Percentiles rank a stretch among this genome's conserved stretches.
Evolutionary conservation across 768 basidiomycete genomes (phyloP).

Genomic region (Tricholoma sp.): DNA sequence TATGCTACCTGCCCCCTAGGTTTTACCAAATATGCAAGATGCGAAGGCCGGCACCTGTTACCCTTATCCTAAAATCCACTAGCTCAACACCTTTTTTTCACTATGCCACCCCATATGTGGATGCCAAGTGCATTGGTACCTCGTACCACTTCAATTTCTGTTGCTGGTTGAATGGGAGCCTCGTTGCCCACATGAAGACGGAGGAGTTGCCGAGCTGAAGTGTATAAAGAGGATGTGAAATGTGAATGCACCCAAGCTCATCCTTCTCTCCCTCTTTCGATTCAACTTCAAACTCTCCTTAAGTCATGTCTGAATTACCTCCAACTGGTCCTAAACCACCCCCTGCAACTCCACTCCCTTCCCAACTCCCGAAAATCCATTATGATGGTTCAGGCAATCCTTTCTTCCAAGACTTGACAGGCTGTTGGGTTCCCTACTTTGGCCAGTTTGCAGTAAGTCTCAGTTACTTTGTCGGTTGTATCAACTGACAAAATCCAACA

Average conservation of each 20-base stretch:
- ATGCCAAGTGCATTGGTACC: background rate
- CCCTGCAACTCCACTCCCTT: background rate
- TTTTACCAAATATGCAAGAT: background rate
- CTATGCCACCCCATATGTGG: background rate
- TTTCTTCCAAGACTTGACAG: background rate
- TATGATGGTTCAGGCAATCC: slow-evolving; percentile 1
- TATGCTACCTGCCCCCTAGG: background rate
- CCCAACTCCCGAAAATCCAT: background rate
- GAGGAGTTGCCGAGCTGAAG: background rate
- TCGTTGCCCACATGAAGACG: background rate
- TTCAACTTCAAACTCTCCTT: background rate
- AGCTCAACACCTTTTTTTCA: background rate
- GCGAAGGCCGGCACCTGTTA: background rate
- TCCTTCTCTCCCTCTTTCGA: background rate
- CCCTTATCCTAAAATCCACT: background rate
- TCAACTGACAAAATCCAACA: background rate
- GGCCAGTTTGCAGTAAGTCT: slow-evolving; percentile 1
- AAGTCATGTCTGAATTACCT: background rate
- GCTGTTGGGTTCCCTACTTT: slow-evolving; percentile 1
- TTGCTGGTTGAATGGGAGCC: background rate
- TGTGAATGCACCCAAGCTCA: background rate
- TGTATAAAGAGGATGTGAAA: background rate
- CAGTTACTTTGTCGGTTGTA: background rate
- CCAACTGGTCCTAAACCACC: background rate
- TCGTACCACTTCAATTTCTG: background rate